These are phyloP conservation scores for Blastobotrys chiropterorum DNA, from an alignment of 805 yeast genomes.

Conservation along the genomic window DNA sequence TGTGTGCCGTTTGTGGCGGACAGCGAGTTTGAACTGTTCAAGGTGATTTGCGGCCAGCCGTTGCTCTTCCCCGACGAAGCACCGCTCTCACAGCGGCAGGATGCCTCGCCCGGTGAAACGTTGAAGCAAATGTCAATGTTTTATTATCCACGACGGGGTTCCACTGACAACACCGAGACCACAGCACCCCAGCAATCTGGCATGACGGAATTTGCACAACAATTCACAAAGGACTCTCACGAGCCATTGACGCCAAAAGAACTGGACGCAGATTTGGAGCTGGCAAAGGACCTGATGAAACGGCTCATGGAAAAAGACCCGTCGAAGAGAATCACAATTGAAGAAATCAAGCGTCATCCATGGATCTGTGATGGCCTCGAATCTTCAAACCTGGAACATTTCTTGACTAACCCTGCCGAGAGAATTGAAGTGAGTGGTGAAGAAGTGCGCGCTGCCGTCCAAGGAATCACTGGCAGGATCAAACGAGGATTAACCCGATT, in stretches of 20 bases:
- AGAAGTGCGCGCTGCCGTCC: constrained; percentile 71
- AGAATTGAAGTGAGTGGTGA: constrained; percentile 56
- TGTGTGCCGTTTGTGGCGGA: constrained; percentile 83
- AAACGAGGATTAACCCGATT: constrained; percentile 42
- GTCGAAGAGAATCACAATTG: constrained; percentile 55
- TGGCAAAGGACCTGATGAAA: constrained; percentile 48
- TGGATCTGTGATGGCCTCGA: constrained; percentile 48
- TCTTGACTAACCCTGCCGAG: constrained; percentile 28
- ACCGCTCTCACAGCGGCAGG: not conserved
- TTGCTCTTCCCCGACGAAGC: constrained; percentile 50
- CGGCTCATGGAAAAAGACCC: constrained; percentile 57
- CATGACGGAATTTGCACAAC: not conserved
- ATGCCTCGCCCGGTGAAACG: not conserved
- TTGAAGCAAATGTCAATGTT: not conserved
- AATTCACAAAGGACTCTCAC: not conserved
- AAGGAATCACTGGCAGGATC: constrained; percentile 70
- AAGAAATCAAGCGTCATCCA: constrained; percentile 70
- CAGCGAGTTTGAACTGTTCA: constrained; percentile 78
- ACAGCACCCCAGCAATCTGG: not conserved
- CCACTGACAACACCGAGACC: not conserved
- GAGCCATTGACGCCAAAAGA: constrained; percentile 2
- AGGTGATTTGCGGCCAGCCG: constrained; percentile 62
- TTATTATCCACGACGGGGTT: not conserved
- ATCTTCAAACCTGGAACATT: constrained; percentile 25
- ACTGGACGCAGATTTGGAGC: constrained; percentile 22